Conservation (phyloP, 1,139 yeast species). For the Hyphopichia wangnamkhiaoensis region DNA sequence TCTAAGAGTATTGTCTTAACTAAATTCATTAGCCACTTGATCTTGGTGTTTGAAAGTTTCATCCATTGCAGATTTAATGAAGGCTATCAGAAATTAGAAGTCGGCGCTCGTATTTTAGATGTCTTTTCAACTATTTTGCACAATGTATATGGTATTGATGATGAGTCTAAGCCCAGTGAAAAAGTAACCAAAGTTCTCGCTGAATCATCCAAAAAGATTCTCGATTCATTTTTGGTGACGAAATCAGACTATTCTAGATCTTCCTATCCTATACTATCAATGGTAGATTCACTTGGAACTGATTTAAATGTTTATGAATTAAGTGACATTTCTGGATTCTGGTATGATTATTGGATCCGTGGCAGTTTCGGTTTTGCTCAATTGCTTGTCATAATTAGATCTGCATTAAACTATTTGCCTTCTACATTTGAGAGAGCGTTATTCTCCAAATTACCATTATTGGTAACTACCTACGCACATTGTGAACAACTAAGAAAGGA, state of each 20-base stretch:
- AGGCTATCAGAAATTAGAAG: conserved; percentile 57
- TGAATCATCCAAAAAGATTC: conserved; percentile 49
- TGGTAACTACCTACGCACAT: conserved; percentile 62
- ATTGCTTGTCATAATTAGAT: conserved; percentile 55
- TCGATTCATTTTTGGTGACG: conserved; percentile 58
- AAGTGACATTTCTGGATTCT: conserved; percentile 42
- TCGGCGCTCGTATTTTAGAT: conserved; percentile 59
- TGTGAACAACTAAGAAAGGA: conserved; percentile 49
- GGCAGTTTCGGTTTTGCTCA: conserved; percentile 43
- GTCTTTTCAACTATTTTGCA: conserved; percentile 58
- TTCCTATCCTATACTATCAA: conserved; percentile 53
- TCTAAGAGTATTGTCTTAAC: conserved; percentile 56
- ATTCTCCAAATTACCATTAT: conserved; percentile 54
- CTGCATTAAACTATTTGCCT: conserved; percentile 47
- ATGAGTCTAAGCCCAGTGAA: conserved; percentile 31
- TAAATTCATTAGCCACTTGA: conserved; percentile 56
- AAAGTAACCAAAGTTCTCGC: conserved; percentile 54
- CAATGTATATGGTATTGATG: conserved; percentile 60
- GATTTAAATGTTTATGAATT: conserved; percentile 40
- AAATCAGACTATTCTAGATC: conserved; percentile 54
- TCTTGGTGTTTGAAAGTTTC: conserved; percentile 74
- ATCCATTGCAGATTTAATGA: conserved; percentile 65
- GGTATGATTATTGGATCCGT: conserved; percentile 46
- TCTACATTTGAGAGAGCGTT: conserved; percentile 67
- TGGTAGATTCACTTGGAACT: conserved; percentile 49